phyloP scores from a whole-genome alignment of 176 grass and related monocot species.

The Eragrostis nindensis region DNA sequence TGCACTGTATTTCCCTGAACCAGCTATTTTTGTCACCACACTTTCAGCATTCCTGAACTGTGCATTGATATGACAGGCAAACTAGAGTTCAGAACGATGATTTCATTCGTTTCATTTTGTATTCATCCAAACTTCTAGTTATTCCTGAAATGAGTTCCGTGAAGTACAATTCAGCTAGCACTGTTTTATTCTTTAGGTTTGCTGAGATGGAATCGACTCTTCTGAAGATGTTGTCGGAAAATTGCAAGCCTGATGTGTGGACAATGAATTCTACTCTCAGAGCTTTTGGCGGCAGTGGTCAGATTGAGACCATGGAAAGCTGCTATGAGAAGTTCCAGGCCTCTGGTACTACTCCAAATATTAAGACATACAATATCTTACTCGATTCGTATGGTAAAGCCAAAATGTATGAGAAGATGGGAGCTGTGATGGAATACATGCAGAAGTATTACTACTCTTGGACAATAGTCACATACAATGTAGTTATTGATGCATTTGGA shows the following conservation, averaged over 20 bases:
- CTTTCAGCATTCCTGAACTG: neutral
- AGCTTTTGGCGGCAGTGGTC: constrained; percentile 81
- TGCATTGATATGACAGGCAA: neutral
- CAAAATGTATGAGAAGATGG: constrained; percentile 95
- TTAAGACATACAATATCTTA: constrained; percentile 96
- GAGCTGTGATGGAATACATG: constrained; percentile 99
- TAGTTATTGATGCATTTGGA: constrained; percentile 95
- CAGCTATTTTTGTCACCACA: neutral
- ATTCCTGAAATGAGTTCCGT: neutral
- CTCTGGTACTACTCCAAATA: constrained; percentile 83
- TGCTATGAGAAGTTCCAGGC: constrained; percentile 91
- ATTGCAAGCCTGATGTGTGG: constrained; percentile 92
- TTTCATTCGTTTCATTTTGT: neutral
- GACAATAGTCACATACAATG: constrained; percentile 93
- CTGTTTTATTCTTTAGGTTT: constrained; percentile 52
- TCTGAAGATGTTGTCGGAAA: constrained; percentile 70
- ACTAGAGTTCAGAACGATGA: neutral
- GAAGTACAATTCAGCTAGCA: neutral
- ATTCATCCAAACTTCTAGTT: constrained; percentile 8
- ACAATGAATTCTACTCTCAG: constrained; percentile 95
- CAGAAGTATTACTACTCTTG: constrained; percentile 93
- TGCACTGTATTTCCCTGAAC: neutral
- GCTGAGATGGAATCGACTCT: constrained; percentile 93
- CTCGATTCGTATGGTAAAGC: constrained; percentile 95
- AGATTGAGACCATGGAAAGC: constrained; percentile 92